These are phyloP conservation scores for Saprolegnia diclina DNA, from an alignment of 352 stramenopile genomes.

Conservation along the genomic window DNA sequence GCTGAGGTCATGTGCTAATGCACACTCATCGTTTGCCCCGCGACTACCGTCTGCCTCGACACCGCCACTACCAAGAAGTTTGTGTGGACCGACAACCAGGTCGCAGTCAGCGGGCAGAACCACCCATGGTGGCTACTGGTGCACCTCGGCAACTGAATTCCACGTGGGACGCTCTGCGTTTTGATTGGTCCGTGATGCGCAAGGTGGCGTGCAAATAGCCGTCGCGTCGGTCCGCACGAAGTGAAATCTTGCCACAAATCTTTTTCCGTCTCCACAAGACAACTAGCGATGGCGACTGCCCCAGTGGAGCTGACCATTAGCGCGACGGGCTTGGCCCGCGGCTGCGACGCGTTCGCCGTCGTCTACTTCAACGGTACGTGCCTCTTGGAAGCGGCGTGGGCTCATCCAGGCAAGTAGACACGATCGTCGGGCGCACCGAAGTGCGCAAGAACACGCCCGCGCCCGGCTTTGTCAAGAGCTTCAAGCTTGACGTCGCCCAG, in stretches of 20 bases:
- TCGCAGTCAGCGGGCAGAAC: too few species aligned
- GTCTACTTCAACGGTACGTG: slow-evolving; percentile 25
- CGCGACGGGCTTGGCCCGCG: neutral
- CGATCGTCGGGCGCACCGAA: slow-evolving; percentile 16
- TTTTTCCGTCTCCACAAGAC: neutral
- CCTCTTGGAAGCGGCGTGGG: neutral
- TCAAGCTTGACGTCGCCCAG: slow-evolving; percentile 16
- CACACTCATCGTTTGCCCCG: too few species aligned
- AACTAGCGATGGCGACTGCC: neutral
- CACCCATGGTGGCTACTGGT: too few species aligned
- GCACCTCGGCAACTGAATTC: too few species aligned
- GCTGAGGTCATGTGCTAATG: too few species aligned
- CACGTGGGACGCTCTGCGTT: too few species aligned
- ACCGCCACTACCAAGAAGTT: too few species aligned
- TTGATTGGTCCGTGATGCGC: too few species aligned
- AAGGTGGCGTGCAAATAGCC: too few species aligned
- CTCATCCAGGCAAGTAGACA: neutral
- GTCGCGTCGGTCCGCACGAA: too few species aligned
- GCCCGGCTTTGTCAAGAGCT: slow-evolving; percentile 24
- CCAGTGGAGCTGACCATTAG: neutral
- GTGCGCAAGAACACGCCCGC: slow-evolving; percentile 1
- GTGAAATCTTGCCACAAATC: neutral
- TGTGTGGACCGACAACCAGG: too few species aligned
- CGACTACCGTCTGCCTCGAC: too few species aligned
- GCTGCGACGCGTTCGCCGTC: slow-evolving; percentile 17